Evolutionary conservation across 257 asterid genomes (phyloP).

Genomic region (Solanum gandarillasii): DNA sequence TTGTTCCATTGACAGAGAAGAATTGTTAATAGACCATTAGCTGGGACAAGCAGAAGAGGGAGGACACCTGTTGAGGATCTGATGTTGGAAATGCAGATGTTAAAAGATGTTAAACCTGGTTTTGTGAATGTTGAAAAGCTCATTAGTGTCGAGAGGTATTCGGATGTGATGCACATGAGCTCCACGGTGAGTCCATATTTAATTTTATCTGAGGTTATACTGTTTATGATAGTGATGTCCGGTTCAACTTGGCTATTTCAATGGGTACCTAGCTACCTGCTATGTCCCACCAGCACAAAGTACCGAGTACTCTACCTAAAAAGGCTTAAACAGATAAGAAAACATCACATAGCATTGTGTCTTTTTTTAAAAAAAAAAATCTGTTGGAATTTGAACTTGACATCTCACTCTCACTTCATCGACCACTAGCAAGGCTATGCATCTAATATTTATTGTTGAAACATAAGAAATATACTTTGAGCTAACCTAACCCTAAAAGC

Average conservation of each 20-base stretch:
- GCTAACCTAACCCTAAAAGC: background rate
- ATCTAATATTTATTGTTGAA: background rate
- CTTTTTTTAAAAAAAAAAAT: too few relatives aligned
- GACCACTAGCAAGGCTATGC: background rate
- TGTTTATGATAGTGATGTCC: background rate
- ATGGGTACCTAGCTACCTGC: background rate
- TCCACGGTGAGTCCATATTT: conserved; percentile 60
- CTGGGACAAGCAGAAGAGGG: conserved; percentile 86
- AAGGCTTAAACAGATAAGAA: background rate
- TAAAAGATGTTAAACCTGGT: conserved; percentile 63
- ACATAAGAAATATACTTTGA: background rate
- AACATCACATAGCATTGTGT: background rate
- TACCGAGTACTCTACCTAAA: background rate
- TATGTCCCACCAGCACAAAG: background rate
- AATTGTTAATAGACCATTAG: conserved; percentile 71
- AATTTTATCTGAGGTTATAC: background rate
- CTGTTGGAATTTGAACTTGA: background rate
- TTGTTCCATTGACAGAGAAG: conserved; percentile 33
- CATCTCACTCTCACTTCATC: background rate
- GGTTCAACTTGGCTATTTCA: background rate
- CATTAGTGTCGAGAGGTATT: conserved; percentile 70
- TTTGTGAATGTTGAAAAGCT: conserved; percentile 77
- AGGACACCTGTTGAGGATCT: conserved; percentile 53
- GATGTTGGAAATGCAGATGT: conserved; percentile 45
- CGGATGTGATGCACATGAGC: conserved; percentile 96